Evolutionary conservation across 805 yeast species (phyloP).

Genomic region (Candida ortonii): DNA sequence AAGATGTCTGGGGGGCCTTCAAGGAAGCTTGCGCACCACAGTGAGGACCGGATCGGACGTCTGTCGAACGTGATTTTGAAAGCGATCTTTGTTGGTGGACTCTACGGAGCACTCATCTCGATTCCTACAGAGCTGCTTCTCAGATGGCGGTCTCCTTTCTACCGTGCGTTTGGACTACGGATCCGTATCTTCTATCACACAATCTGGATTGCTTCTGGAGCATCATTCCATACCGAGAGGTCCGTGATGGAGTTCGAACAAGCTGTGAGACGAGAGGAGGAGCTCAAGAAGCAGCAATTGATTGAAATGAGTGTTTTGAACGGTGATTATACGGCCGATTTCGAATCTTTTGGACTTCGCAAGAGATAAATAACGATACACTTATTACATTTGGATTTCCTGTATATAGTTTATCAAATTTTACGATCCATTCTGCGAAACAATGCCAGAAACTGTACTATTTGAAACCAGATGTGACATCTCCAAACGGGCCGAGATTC

Average conservation of each 20-base stretch:
- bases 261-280: conserved; percentile 31
- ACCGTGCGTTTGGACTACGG: conserved; percentile 35
- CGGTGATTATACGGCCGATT: conserved; percentile 31
- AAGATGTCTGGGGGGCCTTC: too few relatives aligned
- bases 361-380: too few relatives aligned
- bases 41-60: conserved; percentile 24
- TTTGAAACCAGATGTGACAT: neutral
- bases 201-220: conserved; percentile 35
- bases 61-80: conserved; percentile 30
- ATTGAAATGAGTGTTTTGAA: conserved; percentile 33
- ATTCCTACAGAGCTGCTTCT: conserved; percentile 36
- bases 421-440: too few relatives aligned
- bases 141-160: conserved; percentile 37
- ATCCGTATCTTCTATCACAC: conserved; percentile 38
- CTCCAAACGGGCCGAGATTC: neutral
- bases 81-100: conserved; percentile 34
- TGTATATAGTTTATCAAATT: conserved; percentile 3
- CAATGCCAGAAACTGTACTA: too few relatives aligned
- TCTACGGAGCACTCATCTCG: conserved; percentile 37
- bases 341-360: neutral
- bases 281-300: conserved; percentile 29
- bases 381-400: conserved; percentile 4
- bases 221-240: conserved; percentile 35
- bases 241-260: conserved; percentile 35
- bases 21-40: conserved; percentile 22